Evolutionary conservation across 495 filamentous ascomycete species (phyloP).

Genomic region (Sabuloglossum arenarium): DNA sequence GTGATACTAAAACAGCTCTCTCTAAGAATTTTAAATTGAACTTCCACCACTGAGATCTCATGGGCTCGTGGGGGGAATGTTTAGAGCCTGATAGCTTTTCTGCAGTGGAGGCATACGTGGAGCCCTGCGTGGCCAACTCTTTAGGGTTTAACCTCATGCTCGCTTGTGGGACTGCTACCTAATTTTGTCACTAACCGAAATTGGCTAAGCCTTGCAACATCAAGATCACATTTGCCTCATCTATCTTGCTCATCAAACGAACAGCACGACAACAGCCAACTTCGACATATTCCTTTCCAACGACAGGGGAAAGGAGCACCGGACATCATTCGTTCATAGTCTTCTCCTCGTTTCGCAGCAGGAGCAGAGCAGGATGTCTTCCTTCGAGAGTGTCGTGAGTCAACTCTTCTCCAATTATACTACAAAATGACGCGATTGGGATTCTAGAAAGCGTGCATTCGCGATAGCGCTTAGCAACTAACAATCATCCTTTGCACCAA

Average conservation of each 20-base stretch:
- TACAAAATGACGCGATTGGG: constrained; percentile 3
- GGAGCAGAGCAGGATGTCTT: constrained; percentile 65
- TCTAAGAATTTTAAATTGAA: no score
- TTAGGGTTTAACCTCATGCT: constrained; percentile 1
- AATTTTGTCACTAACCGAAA: neutral
- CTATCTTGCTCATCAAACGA: neutral
- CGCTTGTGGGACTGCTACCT: neutral
- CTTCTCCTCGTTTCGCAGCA: constrained; percentile 23
- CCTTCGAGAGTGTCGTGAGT: constrained; percentile 93
- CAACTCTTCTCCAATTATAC: constrained; percentile 12
- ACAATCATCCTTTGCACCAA: constrained; percentile 10
- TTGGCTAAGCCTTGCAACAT: neutral
- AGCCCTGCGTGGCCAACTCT: neutral
- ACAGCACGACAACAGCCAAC: constrained; percentile 3
- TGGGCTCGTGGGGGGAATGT: no score
- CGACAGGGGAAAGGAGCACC: neutral
- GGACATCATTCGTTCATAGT: constrained; percentile 13
- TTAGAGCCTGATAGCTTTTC: no score
- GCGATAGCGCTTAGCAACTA: constrained; percentile 5
- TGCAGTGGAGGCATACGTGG: neutral
- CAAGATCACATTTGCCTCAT: constrained; percentile 1
- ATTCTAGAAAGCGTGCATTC: constrained; percentile 2
- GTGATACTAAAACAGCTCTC: no score
- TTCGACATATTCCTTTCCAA: constrained; percentile 3
- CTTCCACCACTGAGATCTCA: no score